Evolutionary conservation across 768 basidiomycete species (phyloP).

Genomic region (Termitomyces sp.): DNA sequence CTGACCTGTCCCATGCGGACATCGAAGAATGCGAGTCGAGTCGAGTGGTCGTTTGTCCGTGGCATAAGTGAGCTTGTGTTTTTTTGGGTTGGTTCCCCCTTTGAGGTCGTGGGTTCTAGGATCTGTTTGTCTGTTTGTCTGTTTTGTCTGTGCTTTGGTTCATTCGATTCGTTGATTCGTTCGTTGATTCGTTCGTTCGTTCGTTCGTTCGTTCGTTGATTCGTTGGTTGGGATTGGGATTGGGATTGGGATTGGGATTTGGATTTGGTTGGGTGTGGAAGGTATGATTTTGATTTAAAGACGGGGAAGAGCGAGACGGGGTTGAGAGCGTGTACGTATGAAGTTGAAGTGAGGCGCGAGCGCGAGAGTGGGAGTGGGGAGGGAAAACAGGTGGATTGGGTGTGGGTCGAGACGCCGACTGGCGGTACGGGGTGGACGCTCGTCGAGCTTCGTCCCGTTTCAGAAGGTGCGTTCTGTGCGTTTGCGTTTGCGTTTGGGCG

Average conservation of each 20-base stretch:
- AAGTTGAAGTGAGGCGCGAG: constrained; percentile 43
- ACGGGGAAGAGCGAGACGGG: constrained; percentile 71
- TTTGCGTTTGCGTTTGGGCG: no score
- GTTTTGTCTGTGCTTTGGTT: no score
- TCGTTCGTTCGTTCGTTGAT: no score
- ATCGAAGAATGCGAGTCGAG: constrained; percentile 64
- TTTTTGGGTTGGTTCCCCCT: no score
- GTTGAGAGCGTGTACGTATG: constrained; percentile 62
- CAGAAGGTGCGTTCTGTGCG: constrained; percentile 58
- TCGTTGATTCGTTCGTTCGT: no score
- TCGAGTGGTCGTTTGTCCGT: constrained; percentile 67
- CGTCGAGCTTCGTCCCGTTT: constrained; percentile 66
- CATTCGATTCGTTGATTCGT: no score
- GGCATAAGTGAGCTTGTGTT: constrained; percentile 50
- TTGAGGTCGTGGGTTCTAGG: no score
- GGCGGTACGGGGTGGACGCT: constrained; percentile 52
- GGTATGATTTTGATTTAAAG: constrained; percentile 70
- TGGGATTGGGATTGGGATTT: no score
- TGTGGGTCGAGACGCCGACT: constrained; percentile 59
- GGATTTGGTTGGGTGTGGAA: constrained; percentile 23
- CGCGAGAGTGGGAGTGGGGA: constrained; percentile 20
- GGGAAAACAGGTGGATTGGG: constrained; percentile 13
- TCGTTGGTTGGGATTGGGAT: no score
- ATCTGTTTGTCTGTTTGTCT: no score
- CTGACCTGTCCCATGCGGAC: constrained; percentile 75